Evolutionary conservation across 75 land plant species (phyloP).

Genomic region (Cunninghamia lanceolata): DNA sequence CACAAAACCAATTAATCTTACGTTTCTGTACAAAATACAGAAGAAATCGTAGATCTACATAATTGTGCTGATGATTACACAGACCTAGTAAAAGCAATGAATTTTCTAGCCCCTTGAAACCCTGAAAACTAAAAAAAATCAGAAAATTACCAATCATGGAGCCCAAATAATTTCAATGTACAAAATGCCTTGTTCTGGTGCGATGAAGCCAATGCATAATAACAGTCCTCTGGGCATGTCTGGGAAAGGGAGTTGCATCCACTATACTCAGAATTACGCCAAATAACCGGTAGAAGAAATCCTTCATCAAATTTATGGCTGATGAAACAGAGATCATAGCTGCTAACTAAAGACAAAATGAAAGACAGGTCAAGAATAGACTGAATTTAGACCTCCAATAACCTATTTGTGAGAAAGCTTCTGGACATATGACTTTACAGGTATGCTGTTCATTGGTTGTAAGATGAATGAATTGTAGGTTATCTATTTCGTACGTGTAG

Average conservation of each 20-base stretch:
- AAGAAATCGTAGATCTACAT: neutral
- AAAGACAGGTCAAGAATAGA: neutral
- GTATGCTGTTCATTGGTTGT: neutral
- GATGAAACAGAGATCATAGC: neutral
- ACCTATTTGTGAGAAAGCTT: neutral
- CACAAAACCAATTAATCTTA: neutral
- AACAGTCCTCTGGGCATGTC: neutral
- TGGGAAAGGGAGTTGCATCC: neutral
- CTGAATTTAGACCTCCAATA: neutral
- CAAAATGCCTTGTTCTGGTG: slow-evolving; percentile 3
- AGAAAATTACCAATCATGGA: neutral
- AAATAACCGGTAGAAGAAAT: neutral
- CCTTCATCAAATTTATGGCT: neutral
- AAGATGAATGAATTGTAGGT: neutral
- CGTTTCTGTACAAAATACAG: neutral
- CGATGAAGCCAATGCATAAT: neutral
- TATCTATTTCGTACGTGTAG: neutral
- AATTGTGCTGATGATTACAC: neutral
- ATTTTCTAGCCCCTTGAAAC: neutral
- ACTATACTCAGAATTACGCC: neutral
- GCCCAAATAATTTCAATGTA: neutral
- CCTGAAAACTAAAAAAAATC: neutral
- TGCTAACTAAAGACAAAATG: neutral
- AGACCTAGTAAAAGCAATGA: neutral
- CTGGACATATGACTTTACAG: neutral